Evolutionary conservation across 1,139 yeast genomes (phyloP).

Genomic region (Keqinozyma sinolaborantium): DNA sequence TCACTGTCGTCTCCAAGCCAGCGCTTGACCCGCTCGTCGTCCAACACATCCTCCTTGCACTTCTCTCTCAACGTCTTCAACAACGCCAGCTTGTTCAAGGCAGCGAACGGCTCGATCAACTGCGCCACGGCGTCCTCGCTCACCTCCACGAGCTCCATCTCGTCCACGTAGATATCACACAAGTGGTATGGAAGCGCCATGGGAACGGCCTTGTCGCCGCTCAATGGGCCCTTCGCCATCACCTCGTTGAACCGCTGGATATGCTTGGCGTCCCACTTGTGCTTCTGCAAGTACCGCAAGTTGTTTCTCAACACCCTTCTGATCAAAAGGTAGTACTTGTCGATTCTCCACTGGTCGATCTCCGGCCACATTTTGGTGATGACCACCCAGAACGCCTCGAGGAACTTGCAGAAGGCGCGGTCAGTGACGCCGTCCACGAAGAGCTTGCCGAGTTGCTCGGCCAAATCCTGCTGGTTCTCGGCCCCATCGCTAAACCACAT

Average conservation of each 20-base stretch:
- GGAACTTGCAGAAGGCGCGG: conserved; percentile 36
- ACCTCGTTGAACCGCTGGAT: conserved; percentile 45
- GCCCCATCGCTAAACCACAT: conserved; percentile 98
- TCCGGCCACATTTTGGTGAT: conserved; percentile 80
- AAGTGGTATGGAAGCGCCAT: conserved; percentile 82
- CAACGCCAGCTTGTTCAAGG: conserved; percentile 45
- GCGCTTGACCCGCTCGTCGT: conserved; percentile 56
- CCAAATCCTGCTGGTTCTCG: conserved; percentile 82
- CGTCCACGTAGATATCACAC: conserved; percentile 81
- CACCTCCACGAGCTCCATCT: conserved; percentile 50
- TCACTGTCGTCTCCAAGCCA: conserved; percentile 57
- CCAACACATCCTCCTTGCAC: conserved; percentile 62
- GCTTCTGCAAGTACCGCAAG: conserved; percentile 50
- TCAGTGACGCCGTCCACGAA: conserved; percentile 38
- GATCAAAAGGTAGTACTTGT: conserved; percentile 77
- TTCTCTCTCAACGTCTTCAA: conserved; percentile 66
- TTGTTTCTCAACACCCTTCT: conserved; percentile 73
- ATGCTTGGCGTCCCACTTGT: conserved; percentile 54
- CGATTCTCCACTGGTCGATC: conserved; percentile 83
- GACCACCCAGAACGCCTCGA: conserved; percentile 79
- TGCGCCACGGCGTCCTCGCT: conserved; percentile 49
- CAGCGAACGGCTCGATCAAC: conserved; percentile 57
- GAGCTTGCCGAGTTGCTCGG: conserved; percentile 67
- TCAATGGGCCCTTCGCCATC: conserved; percentile 44
- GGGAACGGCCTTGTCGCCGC: conserved; percentile 60